Evolutionary conservation across 768 basidiomycete genomes (phyloP), one percentile per base, ranked within the genome.

Genomic region (Russula griseocarnosa): DNA sequence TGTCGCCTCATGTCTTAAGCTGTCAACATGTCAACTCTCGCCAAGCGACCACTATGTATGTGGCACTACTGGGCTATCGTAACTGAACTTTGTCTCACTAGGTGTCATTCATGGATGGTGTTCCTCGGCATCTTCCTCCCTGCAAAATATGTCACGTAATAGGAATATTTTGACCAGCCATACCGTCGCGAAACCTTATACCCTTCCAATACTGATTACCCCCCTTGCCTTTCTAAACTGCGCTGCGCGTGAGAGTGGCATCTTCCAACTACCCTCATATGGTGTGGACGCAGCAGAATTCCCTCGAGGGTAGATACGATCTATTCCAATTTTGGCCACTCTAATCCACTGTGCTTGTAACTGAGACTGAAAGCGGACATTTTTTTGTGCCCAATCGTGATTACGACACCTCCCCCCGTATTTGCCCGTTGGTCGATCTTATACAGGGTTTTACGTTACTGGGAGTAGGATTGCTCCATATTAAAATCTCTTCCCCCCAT

Each of bases 1-100:
- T 40, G 38, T 40, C 38, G 9, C 53, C 60, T 55, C 42, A 44
- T 55, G 46, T 55, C 60, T 47, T 47, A 46, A 38, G 53, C 53
- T 38, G 38, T 44, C 44, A 24, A 30, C 42, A 44, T 38, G 38
- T 44, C 44, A 24, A 30, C 42, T 26, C 28, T 44, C 22, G 44
- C 26, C 30, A 46, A n/a, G 60, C n/a, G 18, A 34, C 46, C 22
- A n/a, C 46, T 22, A 5, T 47, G n/a, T 16, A 5, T 20, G 34
- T 46, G 32, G 30, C 20, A 46, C 44, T 13, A 46, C 55, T 26
- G 8, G n/a, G 22, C 3, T 26, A 20, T 13, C 11, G 9, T 40
- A 26, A 26, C 38, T 40, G 38, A 40, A 16, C 16, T 18, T 40
- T 18, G 18, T 42, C 24, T 30, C 24, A 28, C 26, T 18, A 11